A percentile compares a stretch with the other conserved stretches of the same genome.
Conservation (phyloP, 2,329 filamentous ascomycete genomes). For the Blastomyces emzantsi region DNA sequence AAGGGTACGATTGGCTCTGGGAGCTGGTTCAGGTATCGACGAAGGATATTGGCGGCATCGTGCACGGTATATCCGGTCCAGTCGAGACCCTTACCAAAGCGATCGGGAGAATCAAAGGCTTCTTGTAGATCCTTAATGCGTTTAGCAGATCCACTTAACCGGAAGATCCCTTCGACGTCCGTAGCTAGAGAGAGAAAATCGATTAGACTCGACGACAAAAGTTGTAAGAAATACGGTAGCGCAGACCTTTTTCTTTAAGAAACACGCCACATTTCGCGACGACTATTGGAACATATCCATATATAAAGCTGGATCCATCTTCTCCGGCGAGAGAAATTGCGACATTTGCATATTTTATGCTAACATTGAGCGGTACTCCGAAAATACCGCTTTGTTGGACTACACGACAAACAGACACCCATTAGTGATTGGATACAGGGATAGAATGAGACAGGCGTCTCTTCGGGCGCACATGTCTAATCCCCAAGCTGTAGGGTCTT, state of each 20-base stretch:
- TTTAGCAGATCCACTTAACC: slow-evolving; percentile 90
- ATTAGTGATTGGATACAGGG: slow-evolving; percentile 3
- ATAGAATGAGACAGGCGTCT: background rate
- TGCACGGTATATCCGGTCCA: slow-evolving; percentile 98
- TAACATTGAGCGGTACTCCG: slow-evolving; percentile 82
- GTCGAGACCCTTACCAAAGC: slow-evolving; percentile 92
- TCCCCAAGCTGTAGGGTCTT: background rate
- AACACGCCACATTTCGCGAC: slow-evolving; percentile 98
- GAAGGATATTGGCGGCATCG: slow-evolving; percentile 92
- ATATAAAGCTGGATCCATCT: slow-evolving; percentile 90
- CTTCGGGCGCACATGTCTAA: background rate
- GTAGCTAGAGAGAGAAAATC: slow-evolving; percentile 56
- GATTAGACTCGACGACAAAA: slow-evolving; percentile 16
- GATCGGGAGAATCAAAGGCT: slow-evolving; percentile 86
- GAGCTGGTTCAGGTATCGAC: slow-evolving; percentile 90
- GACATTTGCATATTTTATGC: slow-evolving; percentile 95
- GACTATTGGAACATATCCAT: slow-evolving; percentile 96
- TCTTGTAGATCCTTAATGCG: slow-evolving; percentile 93
- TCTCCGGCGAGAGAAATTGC: slow-evolving; percentile 94
- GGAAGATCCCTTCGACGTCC: slow-evolving; percentile 91
- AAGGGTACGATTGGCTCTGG: slow-evolving; percentile 95
- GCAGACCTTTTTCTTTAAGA: slow-evolving; percentile 85
- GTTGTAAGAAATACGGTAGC: slow-evolving; percentile 1
- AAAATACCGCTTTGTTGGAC: slow-evolving; percentile 66
- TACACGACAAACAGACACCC: slow-evolving; percentile 3